Percentiles rank a stretch among this genome's conserved stretches.
These are phyloP conservation scores for Filobasidium wieringae DNA, from an alignment of 768 basidiomycete genomes.

Conservation along the genomic window DNA sequence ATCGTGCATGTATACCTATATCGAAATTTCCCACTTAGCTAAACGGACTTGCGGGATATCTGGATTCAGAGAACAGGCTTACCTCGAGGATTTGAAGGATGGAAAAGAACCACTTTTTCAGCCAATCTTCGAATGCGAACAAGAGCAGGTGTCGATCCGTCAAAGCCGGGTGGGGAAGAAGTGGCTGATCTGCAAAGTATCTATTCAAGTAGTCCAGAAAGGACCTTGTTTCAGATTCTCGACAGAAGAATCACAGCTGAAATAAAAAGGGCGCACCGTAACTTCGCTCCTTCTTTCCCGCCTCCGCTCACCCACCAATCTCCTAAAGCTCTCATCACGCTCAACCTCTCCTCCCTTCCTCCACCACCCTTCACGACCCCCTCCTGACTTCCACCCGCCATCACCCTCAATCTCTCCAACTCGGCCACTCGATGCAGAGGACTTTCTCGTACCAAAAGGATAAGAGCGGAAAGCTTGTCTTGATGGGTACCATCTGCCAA, in stretches of 20 bases:
- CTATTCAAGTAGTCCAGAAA: slow-evolving; percentile 40
- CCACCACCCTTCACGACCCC: slow-evolving; percentile 28
- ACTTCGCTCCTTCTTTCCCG: slow-evolving; percentile 73
- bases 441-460: slow-evolving; percentile 73
- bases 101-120: slow-evolving; percentile 93
- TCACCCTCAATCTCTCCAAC: slow-evolving; percentile 57
- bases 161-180: slow-evolving; percentile 48
- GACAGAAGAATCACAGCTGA: not conserved
- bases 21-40: not conserved
- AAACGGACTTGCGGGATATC: not conserved
- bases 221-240: not conserved
- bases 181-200: slow-evolving; percentile 80
- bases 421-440: slow-evolving; percentile 77
- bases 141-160: slow-evolving; percentile 62
- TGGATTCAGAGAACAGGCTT: slow-evolving; percentile 15
- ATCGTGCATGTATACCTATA: slow-evolving; percentile 66
- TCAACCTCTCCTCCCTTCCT: slow-evolving; percentile 73
- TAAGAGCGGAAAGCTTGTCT: slow-evolving; percentile 80
- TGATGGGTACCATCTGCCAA: slow-evolving; percentile 79
- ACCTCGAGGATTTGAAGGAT: slow-evolving; percentile 84
- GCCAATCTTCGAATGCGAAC: slow-evolving; percentile 94
- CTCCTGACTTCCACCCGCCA: slow-evolving; percentile 50
- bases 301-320: slow-evolving; percentile 94
- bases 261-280: slow-evolving; percentile 58
- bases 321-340: slow-evolving; percentile 76